Conservation (phyloP, 2,329 filamentous ascomycete genomes). For the Aspergillus pseudoterreus region DNA sequence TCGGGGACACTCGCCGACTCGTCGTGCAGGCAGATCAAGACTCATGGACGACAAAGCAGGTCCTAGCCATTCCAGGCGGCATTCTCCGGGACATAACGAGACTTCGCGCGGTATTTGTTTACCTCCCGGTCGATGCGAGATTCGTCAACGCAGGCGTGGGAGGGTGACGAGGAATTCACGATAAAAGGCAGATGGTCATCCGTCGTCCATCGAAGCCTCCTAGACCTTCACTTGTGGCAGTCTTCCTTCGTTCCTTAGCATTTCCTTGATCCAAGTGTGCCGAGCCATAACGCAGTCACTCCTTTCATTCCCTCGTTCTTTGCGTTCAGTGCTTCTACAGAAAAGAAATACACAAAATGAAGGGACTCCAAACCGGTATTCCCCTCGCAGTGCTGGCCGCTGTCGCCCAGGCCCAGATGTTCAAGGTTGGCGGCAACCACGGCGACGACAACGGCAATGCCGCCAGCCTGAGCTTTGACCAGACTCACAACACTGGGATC, state of each 20-base stretch:
- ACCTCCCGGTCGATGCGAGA: background rate
- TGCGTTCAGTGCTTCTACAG: background rate
- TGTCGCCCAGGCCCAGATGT: conserved; percentile 24
- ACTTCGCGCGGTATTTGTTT: conserved; percentile 9
- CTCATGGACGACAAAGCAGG: background rate
- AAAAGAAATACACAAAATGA: conserved; percentile 24
- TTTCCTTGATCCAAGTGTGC: background rate
- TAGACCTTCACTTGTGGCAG: conserved; percentile 1
- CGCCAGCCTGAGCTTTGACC: background rate
- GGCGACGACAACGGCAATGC: conserved; percentile 1
- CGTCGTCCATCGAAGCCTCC: conserved; percentile 3
- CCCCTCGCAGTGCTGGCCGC: conserved; percentile 34
- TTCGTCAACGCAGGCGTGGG: conserved; percentile 6
- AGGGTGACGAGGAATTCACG: background rate
- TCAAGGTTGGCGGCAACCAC: conserved; percentile 9
- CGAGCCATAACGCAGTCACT: background rate
- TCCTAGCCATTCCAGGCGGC: conserved; percentile 14
- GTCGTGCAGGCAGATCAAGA: background rate
- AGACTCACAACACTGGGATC: background rate
- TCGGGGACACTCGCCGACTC: background rate
- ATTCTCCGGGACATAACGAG: conserved; percentile 11
- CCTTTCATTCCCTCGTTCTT: background rate
- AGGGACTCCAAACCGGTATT: conserved; percentile 33
- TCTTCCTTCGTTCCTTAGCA: background rate
- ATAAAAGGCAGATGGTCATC: conserved; percentile 16